These are phyloP conservation scores for Neurospora sp. DNA, from an alignment of 495 filamentous ascomycete species.

Conservation along the genomic window DNA sequence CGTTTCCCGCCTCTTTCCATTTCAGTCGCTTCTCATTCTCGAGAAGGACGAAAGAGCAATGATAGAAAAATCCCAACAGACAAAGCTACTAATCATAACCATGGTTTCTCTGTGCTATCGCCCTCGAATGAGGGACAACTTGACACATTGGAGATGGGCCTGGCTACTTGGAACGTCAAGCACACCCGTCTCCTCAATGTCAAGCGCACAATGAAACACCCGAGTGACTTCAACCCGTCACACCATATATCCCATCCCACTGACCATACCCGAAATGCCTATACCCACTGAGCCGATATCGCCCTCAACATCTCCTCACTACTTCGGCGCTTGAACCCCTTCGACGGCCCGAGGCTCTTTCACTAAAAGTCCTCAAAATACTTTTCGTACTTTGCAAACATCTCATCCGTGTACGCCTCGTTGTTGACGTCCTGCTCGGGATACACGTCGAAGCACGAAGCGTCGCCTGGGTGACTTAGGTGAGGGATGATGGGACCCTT, in stretches of 20 bases:
- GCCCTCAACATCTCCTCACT: background rate
- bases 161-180: background rate
- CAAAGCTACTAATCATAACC: background rate
- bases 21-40: background rate
- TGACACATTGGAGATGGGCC: background rate
- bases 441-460: conserved; percentile 86
- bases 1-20: background rate
- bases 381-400: conserved; percentile 62
- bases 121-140: background rate
- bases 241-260: background rate
- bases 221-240: background rate
- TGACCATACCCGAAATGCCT: background rate
- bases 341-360: background rate
- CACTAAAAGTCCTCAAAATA: conserved; percentile 68
- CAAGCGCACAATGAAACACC: background rate
- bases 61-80: background rate
- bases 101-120: background rate
- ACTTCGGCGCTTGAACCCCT: background rate
- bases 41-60: background rate
- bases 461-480: conserved; percentile 69
- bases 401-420: conserved; percentile 60
- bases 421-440: conserved; percentile 44
- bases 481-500: conserved; percentile 81
- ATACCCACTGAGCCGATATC: background rate
- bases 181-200: background rate